Conservation (phyloP, 2,329 filamentous ascomycete genomes). For the Dryadomyces sulphureus region DNA sequence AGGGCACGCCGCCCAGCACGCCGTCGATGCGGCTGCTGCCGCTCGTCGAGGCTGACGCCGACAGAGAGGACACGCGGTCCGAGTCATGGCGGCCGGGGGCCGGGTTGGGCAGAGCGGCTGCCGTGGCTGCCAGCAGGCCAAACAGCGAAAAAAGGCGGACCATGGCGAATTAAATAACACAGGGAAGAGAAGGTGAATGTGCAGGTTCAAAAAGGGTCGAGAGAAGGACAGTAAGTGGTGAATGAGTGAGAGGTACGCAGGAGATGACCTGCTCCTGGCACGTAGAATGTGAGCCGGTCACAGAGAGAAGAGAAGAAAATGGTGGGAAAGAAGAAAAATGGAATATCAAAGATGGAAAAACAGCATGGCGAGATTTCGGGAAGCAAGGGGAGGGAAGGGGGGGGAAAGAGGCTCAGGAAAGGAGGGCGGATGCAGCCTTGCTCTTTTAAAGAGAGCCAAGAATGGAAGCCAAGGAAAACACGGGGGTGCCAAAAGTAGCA, state of each 20-base stretch:
- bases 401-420: background rate
- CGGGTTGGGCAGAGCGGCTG: conserved; percentile 1
- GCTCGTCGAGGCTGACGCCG: too few species aligned
- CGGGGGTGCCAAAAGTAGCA: background rate
- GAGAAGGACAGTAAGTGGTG: background rate
- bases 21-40: conserved; percentile 5
- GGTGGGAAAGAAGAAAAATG: background rate
- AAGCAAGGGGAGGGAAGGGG: background rate
- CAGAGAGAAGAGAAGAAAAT: background rate
- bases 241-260: background rate
- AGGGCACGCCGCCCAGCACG: conserved; percentile 23
- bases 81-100: too few species aligned
- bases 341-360: too few species aligned
- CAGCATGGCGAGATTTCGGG: too few species aligned
- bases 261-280: background rate
- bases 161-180: conserved; percentile 9
- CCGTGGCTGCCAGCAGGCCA: conserved; percentile 3
- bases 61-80: too few species aligned
- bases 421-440: background rate
- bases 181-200: background rate
- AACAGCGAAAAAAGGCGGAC: conserved; percentile 10
- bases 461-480: background rate
- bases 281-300: background rate
- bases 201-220: background rate
- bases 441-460: background rate